These are phyloP conservation scores for Nakazawaea laoshanensis DNA, from an alignment of 805 yeast species.

Conservation along the genomic window DNA sequence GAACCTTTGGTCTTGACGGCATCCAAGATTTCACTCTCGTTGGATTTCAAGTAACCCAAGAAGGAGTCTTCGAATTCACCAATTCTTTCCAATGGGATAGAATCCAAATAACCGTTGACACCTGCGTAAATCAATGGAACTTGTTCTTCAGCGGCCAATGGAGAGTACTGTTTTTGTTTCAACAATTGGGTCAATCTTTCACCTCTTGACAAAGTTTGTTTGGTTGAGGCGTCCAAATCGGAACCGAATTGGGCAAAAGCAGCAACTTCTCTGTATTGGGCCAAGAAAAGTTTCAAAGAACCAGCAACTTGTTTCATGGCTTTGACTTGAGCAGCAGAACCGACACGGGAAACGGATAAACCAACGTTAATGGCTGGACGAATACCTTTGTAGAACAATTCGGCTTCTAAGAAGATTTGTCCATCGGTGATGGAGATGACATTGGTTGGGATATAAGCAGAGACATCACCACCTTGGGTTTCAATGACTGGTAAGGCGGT, in stretches of 20 bases:
- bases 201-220: slow-evolving; percentile 98
- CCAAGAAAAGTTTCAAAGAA: slow-evolving; percentile 99
- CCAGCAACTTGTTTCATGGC: slow-evolving; percentile 99
- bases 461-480: slow-evolving; percentile 99
- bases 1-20: slow-evolving; percentile 87
- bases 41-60: slow-evolving; percentile 86
- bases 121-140: slow-evolving; percentile 98
- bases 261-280: slow-evolving; percentile 99
- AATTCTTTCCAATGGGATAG: slow-evolving; percentile 74
- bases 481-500: slow-evolving; percentile 95
- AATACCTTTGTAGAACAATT: slow-evolving; percentile 99
- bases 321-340: slow-evolving; percentile 99
- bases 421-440: slow-evolving; percentile 97
- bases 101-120: slow-evolving; percentile 98
- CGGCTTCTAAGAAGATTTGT: slow-evolving; percentile 98
- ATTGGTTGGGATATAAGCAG: slow-evolving; percentile 96
- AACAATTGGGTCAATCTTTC: slow-evolving; percentile 99
- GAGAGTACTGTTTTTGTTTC: slow-evolving; percentile 95
- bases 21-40: slow-evolving; percentile 74
- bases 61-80: slow-evolving; percentile 89
- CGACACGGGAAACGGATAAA: slow-evolving; percentile 99
- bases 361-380: slow-evolving; percentile 99
- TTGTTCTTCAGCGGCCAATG: slow-evolving; percentile 98
- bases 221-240: slow-evolving; percentile 98
- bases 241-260: slow-evolving; percentile 99